Evolutionary conservation across 106 monocot species (phyloP).

Genomic region (Apostasia ramifera): DNA sequence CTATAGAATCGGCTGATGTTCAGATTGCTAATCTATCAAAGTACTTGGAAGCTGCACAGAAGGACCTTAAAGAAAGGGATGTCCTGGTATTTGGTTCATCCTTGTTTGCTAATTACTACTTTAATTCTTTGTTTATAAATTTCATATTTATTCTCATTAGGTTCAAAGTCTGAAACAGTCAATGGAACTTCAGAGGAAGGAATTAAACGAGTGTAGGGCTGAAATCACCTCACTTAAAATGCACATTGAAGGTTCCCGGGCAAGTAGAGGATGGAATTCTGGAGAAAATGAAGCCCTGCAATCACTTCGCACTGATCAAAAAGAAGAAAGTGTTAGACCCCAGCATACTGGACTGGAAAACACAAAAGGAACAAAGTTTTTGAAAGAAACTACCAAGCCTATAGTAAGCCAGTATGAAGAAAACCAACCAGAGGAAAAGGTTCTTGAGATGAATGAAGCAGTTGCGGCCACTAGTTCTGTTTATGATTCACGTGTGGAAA

Average conservation of each 20-base stretch:
- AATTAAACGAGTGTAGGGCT: constrained; percentile 84
- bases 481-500: constrained; percentile 22
- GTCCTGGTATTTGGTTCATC: constrained; percentile 41
- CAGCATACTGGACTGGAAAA: constrained; percentile 14
- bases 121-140: not conserved
- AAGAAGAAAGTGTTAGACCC: constrained; percentile 20
- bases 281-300: constrained; percentile 25
- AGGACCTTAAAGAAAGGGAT: constrained; percentile 85
- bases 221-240: constrained; percentile 96
- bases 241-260: constrained; percentile 77
- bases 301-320: constrained; percentile 15
- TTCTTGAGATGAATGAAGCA: constrained; percentile 34
- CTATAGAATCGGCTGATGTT: constrained; percentile 51
- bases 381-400: constrained; percentile 6
- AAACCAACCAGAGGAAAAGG: constrained; percentile 25
- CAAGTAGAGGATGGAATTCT: constrained; percentile 28
- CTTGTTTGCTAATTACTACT: not conserved
- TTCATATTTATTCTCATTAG: constrained; percentile 25
- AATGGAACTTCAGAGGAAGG: constrained; percentile 79
- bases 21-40: constrained; percentile 48
- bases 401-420: constrained; percentile 17
- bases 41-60: constrained; percentile 68
- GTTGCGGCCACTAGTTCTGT: constrained; percentile 3
- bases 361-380: constrained; percentile 3
- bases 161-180: constrained; percentile 70